A percentile compares a stretch with the other conserved stretches of the same genome.
phyloP scores from a whole-genome alignment of 129 eudicot species.

The Pseudognaphalium luteoalbum region DNA sequence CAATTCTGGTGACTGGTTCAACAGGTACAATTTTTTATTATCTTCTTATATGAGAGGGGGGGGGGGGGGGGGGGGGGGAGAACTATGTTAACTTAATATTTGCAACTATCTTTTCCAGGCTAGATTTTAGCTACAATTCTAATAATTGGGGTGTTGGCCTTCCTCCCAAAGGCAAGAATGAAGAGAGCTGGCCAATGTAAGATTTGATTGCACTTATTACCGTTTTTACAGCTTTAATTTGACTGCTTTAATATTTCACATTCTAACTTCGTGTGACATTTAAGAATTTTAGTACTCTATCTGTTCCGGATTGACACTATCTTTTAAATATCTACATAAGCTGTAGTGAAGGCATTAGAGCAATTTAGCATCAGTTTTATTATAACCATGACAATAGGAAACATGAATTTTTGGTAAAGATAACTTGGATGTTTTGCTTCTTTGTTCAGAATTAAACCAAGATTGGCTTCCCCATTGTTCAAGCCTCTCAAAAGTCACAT shows the following conservation, averaged over 20 bases:
- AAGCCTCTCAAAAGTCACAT: conserved; percentile 75
- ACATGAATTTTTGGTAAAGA: not conserved
- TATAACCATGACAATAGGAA: not conserved
- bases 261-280: not conserved
- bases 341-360: not conserved
- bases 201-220: conserved; percentile 26
- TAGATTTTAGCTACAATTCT: conserved; percentile 85
- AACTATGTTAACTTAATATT: not conserved
- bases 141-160: conserved; percentile 99
- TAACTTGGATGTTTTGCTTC: conserved; percentile 14
- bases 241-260: not conserved
- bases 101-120: conserved; percentile 44
- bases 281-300: not conserved
- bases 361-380: not conserved
- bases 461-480: conserved; percentile 81
- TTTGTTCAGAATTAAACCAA: conserved; percentile 71
- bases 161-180: conserved; percentile 90
- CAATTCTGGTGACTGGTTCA: conserved; percentile 94
- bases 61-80: too few species aligned
- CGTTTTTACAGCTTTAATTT: not conserved
- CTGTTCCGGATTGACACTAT: not conserved
- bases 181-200: conserved; percentile 82
- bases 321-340: conserved; percentile 5
- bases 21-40: conserved; percentile 43
- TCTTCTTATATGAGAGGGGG: not conserved